Conservation (phyloP, 75 land plant species). For the Azolla pinnata region DNA sequence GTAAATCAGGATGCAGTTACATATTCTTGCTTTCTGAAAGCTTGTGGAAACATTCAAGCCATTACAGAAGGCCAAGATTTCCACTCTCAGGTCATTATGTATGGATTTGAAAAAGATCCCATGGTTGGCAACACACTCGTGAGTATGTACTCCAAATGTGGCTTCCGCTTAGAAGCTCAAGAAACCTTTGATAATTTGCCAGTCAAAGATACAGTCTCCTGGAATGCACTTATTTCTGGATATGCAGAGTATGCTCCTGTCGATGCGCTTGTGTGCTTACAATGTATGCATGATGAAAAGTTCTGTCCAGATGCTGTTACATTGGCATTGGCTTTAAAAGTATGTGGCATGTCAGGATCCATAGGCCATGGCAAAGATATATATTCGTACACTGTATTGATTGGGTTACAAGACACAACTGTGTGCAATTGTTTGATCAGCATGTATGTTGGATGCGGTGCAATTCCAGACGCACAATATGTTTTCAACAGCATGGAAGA, state of each 20-base stretch:
- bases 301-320: no score
- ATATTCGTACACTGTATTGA: no score
- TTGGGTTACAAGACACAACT: no score
- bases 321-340: no score
- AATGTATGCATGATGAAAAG: no score
- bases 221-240: conserved; percentile 31
- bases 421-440: conserved; percentile 17
- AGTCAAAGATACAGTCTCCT: conserved; percentile 41
- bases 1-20: conserved; percentile 9
- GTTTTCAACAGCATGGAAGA: conserved; percentile 14
- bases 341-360: no score
- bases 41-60: conserved; percentile 5
- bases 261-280: no score
- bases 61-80: neutral
- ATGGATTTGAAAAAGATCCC: neutral
- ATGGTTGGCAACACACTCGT: conserved; percentile 43
- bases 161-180: conserved; percentile 25
- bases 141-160: conserved; percentile 50
- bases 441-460: conserved; percentile 36
- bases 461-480: conserved; percentile 14
- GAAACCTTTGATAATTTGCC: conserved; percentile 33
- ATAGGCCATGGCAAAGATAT: no score
- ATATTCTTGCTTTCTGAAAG: neutral
- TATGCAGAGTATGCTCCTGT: conserved; percentile 16
- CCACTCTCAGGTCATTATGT: neutral